Evolutionary conservation across 441 rosid species (phyloP).

Genomic region (Pelargonium australe): DNA sequence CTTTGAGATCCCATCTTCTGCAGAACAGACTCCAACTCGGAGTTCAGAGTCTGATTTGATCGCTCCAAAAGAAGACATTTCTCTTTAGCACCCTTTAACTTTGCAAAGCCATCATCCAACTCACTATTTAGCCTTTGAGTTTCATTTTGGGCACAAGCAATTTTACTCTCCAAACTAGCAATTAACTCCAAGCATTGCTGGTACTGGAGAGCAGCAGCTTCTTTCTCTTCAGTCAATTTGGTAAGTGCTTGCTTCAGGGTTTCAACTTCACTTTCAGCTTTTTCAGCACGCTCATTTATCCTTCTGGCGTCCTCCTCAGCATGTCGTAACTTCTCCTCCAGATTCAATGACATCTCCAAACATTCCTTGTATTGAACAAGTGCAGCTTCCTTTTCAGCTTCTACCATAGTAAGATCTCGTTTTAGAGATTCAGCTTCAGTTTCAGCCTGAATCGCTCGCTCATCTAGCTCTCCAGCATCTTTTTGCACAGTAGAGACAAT

Average conservation of each 20-base stretch:
- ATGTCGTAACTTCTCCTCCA: conserved; percentile 52
- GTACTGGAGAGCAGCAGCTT: conserved; percentile 57
- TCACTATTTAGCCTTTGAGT: conserved; percentile 58
- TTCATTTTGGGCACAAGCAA: conserved; percentile 57
- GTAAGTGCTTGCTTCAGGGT: conserved; percentile 49
- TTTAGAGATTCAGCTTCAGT: conserved; percentile 43
- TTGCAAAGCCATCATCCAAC: conserved; percentile 54
- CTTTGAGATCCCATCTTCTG: conserved; percentile 61
- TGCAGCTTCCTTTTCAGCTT: conserved; percentile 65
- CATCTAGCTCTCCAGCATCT: conserved; percentile 50
- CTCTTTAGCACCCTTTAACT: conserved; percentile 74
- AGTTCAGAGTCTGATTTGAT: conserved; percentile 62
- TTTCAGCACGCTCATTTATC: conserved; percentile 41
- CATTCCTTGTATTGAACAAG: conserved; percentile 47
- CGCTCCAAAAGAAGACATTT: conserved; percentile 65
- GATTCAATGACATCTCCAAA: conserved; percentile 46
- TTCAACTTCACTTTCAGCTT: conserved; percentile 64
- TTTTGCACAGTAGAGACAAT: conserved; percentile 43
- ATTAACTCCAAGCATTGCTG: conserved; percentile 67
- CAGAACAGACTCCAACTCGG: conserved; percentile 52
- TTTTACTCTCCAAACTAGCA: conserved; percentile 53
- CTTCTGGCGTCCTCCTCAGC: conserved; percentile 54
- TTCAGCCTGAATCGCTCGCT: conserved; percentile 58
- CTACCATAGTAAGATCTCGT: conserved; percentile 44
- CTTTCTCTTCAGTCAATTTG: conserved; percentile 65